A percentile compares a stretch with the other conserved stretches of the same genome.
These are phyloP conservation scores for Tetrahymena borealis DNA, from an alignment of 73 alveolate genomes.

Conservation along the genomic window DNA sequence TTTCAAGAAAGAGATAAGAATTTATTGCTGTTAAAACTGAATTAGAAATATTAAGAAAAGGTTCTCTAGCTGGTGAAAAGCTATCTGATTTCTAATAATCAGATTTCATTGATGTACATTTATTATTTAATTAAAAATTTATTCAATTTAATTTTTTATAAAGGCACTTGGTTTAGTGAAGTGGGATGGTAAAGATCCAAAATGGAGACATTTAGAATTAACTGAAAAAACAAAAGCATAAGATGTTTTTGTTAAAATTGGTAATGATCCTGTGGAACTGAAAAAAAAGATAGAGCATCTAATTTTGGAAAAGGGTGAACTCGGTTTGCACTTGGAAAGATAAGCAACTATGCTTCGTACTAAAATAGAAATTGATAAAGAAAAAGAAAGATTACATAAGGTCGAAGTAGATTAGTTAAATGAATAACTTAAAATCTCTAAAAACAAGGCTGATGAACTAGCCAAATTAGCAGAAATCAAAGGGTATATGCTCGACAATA, in stretches of 20 bases:
- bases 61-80: not conserved
- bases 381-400: not conserved
- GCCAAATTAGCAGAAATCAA: not conserved
- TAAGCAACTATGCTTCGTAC: not conserved
- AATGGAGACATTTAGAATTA: not conserved
- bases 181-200: constrained; percentile 1
- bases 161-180: not conserved
- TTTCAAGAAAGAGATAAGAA: not conserved
- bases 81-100: not conserved
- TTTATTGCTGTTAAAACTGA: not conserved
- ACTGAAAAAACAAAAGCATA: not conserved
- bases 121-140: not conserved
- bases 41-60: not conserved
- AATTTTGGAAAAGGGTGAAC: not conserved
- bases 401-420: not conserved
- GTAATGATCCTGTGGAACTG: not conserved
- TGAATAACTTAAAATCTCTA: not conserved
- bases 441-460: not conserved
- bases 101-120: not conserved
- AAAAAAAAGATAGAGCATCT: not conserved
- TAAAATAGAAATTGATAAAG: not conserved
- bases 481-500: not conserved
- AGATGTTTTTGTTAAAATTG: not conserved
- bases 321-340: not conserved
- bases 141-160: not conserved